Percentiles rank a stretch among this genome's conserved stretches.
phyloP scores from a whole-genome alignment of 495 filamentous ascomycete species.

The Sordaria brevicollis region DNA sequence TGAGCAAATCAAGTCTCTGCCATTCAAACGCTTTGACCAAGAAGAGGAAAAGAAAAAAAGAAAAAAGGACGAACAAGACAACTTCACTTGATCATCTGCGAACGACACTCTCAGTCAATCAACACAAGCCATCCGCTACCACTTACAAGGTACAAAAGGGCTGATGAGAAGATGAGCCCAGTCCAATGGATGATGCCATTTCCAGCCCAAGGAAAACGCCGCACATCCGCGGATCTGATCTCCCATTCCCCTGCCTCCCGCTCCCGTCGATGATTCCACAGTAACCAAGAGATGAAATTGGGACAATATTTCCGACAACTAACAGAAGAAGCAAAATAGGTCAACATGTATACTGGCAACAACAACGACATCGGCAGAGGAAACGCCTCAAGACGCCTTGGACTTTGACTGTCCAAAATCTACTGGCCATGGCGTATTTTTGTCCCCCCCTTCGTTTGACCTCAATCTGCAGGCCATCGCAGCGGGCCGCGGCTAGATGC shows the following conservation, averaged over 20 bases:
- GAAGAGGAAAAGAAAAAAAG: background rate
- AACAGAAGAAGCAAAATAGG: background rate
- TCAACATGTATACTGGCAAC: background rate
- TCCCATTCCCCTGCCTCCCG: background rate
- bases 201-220: background rate
- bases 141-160: too few relatives aligned
- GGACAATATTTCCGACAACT: background rate
- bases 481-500: slow-evolving; percentile 6
- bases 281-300: background rate
- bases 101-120: background rate
- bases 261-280: background rate
- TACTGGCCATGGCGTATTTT: slow-evolving; percentile 2
- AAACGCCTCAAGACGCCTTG: background rate
- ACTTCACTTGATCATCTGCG: background rate
- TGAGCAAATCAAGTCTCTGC: background rate
- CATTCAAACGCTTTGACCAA: background rate
- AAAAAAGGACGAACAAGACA: too few relatives aligned
- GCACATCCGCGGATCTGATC: background rate
- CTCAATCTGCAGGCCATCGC: slow-evolving; percentile 16
- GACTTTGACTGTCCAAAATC: background rate
- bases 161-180: background rate
- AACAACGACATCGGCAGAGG: background rate
- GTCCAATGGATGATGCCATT: background rate
- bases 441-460: slow-evolving; percentile 18
- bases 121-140: background rate